These are phyloP conservation scores for Colletotrichum euphorbiae DNA, from an alignment of 2,329 filamentous ascomycete species.

Conservation along the genomic window DNA sequence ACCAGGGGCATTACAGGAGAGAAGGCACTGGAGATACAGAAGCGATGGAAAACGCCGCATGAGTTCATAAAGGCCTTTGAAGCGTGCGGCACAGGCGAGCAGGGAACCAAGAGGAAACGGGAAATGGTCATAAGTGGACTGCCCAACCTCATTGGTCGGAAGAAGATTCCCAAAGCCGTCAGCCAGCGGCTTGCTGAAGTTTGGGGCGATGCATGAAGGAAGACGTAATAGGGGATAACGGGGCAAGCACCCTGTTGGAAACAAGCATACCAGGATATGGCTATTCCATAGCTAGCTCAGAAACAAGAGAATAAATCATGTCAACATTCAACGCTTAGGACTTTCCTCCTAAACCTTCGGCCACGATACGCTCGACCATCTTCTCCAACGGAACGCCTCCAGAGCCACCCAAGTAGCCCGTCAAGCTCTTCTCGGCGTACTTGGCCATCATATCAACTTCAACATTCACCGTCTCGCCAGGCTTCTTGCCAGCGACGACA, in stretches of 20 bases:
- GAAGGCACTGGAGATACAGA: constrained; percentile 83
- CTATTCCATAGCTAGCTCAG: neutral
- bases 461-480: constrained; percentile 87
- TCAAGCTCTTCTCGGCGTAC: constrained; percentile 90
- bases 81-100: constrained; percentile 60
- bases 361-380: constrained; percentile 80
- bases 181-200: constrained; percentile 79
- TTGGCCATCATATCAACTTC: constrained; percentile 92
- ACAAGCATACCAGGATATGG: constrained; percentile 5
- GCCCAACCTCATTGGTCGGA: constrained; percentile 70
- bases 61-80: constrained; percentile 78
- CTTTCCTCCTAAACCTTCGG: constrained; percentile 66
- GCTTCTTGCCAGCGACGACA: constrained; percentile 81
- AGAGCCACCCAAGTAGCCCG: constrained; percentile 77
- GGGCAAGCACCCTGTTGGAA: neutral
- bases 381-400: constrained; percentile 73
- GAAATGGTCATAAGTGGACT: constrained; percentile 70
- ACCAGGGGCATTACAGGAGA: constrained; percentile 80
- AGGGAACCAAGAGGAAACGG: constrained; percentile 66
- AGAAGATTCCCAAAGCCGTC: constrained; percentile 73
- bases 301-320: neutral
- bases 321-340: constrained; percentile 7
- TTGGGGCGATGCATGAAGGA: constrained; percentile 68
- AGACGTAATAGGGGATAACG: neutral
- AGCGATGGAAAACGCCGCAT: constrained; percentile 79